Conservation (phyloP, 2,329 filamentous ascomycete genomes). For the Phialemoniopsis sp. region DNA sequence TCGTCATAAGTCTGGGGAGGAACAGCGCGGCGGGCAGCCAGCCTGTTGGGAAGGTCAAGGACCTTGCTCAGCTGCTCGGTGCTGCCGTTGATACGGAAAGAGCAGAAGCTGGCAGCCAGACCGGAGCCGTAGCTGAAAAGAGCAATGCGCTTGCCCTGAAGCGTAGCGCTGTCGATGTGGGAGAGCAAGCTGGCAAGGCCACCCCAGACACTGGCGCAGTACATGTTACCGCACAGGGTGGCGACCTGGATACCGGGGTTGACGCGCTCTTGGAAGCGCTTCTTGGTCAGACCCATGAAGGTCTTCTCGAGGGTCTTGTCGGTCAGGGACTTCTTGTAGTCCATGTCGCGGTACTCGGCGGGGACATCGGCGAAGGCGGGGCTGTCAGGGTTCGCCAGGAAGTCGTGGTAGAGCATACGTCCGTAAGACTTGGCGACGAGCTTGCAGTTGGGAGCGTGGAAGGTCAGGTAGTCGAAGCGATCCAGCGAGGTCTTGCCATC, state of each 20-base stretch:
- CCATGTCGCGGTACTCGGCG: conserved; percentile 71
- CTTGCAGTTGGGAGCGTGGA: conserved; percentile 86
- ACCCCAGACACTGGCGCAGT: conserved; percentile 69
- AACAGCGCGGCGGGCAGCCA: conserved; percentile 62
- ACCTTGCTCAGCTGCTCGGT: conserved; percentile 64
- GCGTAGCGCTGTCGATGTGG: conserved; percentile 56
- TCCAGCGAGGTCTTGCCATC: conserved; percentile 61
- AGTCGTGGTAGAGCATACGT: conserved; percentile 82
- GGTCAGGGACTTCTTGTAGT: conserved; percentile 73
- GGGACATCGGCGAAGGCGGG: conserved; percentile 70
- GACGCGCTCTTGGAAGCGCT: conserved; percentile 76
- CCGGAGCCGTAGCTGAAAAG: conserved; percentile 80
- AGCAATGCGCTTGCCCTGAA: conserved; percentile 68
- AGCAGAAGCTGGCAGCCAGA: conserved; percentile 68
- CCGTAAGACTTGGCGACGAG: conserved; percentile 82
- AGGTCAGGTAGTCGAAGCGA: conserved; percentile 78
- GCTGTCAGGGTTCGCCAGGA: conserved; percentile 64
- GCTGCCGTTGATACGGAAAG: conserved; percentile 68
- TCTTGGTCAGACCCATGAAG: conserved; percentile 81
- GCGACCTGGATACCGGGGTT: conserved; percentile 69
- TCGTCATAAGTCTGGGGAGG: conserved; percentile 70
- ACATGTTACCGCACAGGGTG: conserved; percentile 70
- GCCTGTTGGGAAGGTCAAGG: conserved; percentile 65
- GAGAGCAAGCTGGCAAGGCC: conserved; percentile 68
- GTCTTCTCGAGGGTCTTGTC: conserved; percentile 85